A percentile compares a stretch with the other conserved stretches of the same genome.
Evolutionary conservation across 306 rosid genomes (phyloP).

Genomic region (Inga oerstediana): DNA sequence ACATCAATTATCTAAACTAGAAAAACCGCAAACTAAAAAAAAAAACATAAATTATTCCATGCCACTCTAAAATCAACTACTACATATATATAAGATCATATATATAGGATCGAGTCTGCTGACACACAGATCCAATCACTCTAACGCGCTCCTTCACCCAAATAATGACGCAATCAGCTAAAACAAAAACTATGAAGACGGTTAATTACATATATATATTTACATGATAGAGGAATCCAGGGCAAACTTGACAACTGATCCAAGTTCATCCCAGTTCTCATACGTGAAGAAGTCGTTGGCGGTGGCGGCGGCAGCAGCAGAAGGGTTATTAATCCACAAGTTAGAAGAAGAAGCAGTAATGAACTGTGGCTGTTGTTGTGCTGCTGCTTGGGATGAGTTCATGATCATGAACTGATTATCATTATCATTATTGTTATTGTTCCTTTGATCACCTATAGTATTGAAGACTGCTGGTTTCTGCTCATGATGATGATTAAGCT

Average conservation of each 20-base stretch:
- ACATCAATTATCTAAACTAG: no score
- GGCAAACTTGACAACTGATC: conserved; percentile 15
- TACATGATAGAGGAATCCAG: background rate
- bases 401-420: background rate
- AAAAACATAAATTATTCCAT: background rate
- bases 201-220: background rate
- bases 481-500: background rate
- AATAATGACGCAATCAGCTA: background rate
- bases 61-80: background rate
- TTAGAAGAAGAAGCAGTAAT: background rate
- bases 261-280: conserved; percentile 20
- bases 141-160: background rate
- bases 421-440: background rate
- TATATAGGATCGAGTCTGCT: background rate
- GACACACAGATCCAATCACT: background rate
- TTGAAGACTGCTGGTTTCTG: background rate
- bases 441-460: background rate
- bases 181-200: background rate
- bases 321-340: background rate
- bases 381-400: background rate
- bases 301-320: background rate
- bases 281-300: background rate
- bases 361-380: background rate
- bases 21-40: no score
- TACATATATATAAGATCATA: background rate